phyloP scores from a whole-genome alignment of 164 flowering plant species.

The Tetrastigma voinierianum region DNA sequence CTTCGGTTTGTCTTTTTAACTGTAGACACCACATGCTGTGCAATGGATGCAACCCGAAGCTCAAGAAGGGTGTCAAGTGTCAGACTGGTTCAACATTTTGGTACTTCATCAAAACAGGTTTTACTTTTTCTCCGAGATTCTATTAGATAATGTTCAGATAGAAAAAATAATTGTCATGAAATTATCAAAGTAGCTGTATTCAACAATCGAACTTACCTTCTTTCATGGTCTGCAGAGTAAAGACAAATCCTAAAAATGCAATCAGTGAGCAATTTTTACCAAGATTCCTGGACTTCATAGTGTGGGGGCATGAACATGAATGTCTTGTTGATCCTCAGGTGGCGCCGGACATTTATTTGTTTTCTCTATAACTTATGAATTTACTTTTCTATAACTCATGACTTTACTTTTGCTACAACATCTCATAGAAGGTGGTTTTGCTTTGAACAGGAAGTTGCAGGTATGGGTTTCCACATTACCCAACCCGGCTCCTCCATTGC shows the following conservation, averaged over 20 bases:
- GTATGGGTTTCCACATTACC: constrained; percentile 98
- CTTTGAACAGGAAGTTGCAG: constrained; percentile 82
- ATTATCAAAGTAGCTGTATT: background rate
- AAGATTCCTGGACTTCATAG: constrained; percentile 87
- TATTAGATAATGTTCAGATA: background rate
- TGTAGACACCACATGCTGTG: constrained; percentile 96
- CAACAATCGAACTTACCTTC: background rate
- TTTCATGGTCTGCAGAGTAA: constrained; percentile 57
- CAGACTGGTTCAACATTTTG: constrained; percentile 97
- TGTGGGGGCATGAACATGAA: constrained; percentile 99
- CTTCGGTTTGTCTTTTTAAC: constrained; percentile 12
- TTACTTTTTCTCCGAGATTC: background rate
- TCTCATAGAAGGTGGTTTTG: constrained; percentile 21
- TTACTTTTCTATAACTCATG: background rate
- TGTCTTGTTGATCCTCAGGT: constrained; percentile 98
- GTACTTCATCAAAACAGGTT: constrained; percentile 98
- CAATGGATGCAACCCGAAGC: constrained; percentile 98
- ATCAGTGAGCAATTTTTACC: constrained; percentile 98
- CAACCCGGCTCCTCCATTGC: constrained; percentile 99
- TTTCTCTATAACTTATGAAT: background rate
- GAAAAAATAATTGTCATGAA: too few species aligned
- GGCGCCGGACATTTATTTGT: background rate
- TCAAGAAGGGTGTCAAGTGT: constrained; percentile 74
- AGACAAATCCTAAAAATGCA: constrained; percentile 95
- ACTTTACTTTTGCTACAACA: constrained; percentile 1